Base-by-base conservation (phyloP, 805 yeast species). In the Schwanniomyces yamadae region DNA sequence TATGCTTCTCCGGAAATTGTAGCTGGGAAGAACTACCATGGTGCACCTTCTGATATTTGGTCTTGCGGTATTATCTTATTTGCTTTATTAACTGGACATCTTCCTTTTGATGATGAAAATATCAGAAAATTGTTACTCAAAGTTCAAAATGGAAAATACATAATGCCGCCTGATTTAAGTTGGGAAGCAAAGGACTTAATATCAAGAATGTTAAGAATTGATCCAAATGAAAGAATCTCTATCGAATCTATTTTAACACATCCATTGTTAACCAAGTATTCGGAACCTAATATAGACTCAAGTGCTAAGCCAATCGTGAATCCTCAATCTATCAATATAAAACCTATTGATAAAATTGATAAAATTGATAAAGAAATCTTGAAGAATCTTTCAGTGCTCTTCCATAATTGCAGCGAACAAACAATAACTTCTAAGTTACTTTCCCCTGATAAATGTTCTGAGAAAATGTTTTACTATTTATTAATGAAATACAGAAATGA, bases 1-100 rank as follows among this genome's bases (percentile, higher is more conserved):
- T 85, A 85, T 58, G 93, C 93, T 5, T 85, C 95, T 2, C 95
- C 95, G 0, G 95, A 85, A 60, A 84, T 85, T 44, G 91, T 85
- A 13, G 73, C 80, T 50, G 91, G 93, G 12, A 75, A 76, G 50
- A 77, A 78, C 37, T 85, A 85, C 52, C 89, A 84, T 58, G 95
- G 95, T 13, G 81, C 85, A 20, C 89, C 90, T 23, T 80, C 89
- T 41, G 95, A 85, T 62, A 83, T 85, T 26, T 85, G 95, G 95
- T 83, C 91, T 5, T 84, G 93, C 63, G 95, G 95, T 54, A 85
- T 85, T 28, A 84, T 85, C 29, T 63, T 84, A 32, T 85, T 82
- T 63, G 93, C 93, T 4, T 61, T 85, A 31, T 61, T 85, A 39
- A 83, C 91, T 2, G 95, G 95, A 3, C 80, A 85, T 63, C 64